Evolutionary conservation across 257 asterid species (phyloP).

Genomic region (Solanum rostratum): DNA sequence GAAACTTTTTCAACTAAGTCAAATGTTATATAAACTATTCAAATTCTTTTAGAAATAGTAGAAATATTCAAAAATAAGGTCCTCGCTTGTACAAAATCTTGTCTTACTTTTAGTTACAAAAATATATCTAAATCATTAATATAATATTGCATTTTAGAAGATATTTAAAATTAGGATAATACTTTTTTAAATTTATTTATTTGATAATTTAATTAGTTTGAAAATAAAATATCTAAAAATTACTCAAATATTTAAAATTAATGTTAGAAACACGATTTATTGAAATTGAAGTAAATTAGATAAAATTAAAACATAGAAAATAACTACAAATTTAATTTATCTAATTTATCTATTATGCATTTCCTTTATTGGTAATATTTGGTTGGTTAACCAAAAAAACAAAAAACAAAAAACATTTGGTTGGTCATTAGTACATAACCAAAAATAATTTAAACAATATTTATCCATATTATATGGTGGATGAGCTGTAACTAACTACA

Average conservation of each 20-base stretch:
- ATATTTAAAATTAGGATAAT: background rate
- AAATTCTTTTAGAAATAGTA: background rate
- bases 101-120: background rate
- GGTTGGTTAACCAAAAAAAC: background rate
- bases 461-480: conserved; percentile 8
- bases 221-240: background rate
- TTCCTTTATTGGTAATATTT: background rate
- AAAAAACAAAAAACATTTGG: too few species aligned
- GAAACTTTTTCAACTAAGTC: background rate
- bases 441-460: background rate
- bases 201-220: background rate
- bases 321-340: too few species aligned
- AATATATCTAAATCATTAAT: background rate
- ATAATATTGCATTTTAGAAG: background rate
- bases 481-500: conserved; percentile 23
- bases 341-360: background rate
- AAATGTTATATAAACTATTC: background rate
- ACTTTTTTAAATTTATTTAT: background rate
- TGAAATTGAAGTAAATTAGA: too few species aligned
- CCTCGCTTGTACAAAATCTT: background rate
- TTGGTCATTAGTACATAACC: background rate
- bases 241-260: background rate
- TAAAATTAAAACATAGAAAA: too few species aligned
- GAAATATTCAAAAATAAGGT: background rate
- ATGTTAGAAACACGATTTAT: too few species aligned